Evolutionary conservation across 1,284 basidiomycete genomes (phyloP), one percentile per base, ranked within the genome.

Genomic region (Melampsora americana): DNA sequence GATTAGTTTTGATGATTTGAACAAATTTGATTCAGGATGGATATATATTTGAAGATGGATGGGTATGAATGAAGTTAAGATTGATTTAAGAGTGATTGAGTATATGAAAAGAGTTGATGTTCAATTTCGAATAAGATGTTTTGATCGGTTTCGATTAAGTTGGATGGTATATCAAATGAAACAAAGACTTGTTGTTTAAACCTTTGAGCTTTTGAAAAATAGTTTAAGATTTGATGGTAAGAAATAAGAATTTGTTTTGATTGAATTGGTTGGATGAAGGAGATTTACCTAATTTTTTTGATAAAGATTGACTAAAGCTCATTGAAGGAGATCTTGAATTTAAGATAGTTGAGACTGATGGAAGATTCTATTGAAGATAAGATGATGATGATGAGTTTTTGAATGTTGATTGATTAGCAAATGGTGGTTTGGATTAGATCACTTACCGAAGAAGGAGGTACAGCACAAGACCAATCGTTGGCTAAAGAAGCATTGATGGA

Each of bases 381-480:
- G n/a, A n/a, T n/a, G n/a, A n/a, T n/a, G n/a, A n/a, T n/a, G n/a
- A n/a, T n/a, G n/a, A n/a, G n/a, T n/a, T n/a, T n/a, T n/a, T n/a
- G n/a, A n/a, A n/a, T n/a, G n/a, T n/a, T n/a, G n/a, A n/a, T n/a
- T n/a, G n/a, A n/a, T n/a, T n/a, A n/a, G n/a, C n/a, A n/a, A n/a
- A n/a, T n/a, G n/a, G n/a, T n/a, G n/a, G n/a, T n/a, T n/a, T n/a
- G n/a, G n/a, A n/a, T n/a, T n/a, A n/a, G n/a, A n/a, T n/a, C n/a
- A 20, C 26, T 46, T 62, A 71, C 69, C 64, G 59, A 26, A 30
- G 60, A 72, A 32, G 69, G 69, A 4, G 69, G 60, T 23, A 72
- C 26, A 30, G 69, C 59, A 53, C 69, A 72, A 1, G 69, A 72
- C 69, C 69, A 72, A 72, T 72, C 69, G 3, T 72, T 72, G 30